phyloP scores from a whole-genome alignment of 2,329 filamentous ascomycete species.

The Lachnellula suecica region DNA sequence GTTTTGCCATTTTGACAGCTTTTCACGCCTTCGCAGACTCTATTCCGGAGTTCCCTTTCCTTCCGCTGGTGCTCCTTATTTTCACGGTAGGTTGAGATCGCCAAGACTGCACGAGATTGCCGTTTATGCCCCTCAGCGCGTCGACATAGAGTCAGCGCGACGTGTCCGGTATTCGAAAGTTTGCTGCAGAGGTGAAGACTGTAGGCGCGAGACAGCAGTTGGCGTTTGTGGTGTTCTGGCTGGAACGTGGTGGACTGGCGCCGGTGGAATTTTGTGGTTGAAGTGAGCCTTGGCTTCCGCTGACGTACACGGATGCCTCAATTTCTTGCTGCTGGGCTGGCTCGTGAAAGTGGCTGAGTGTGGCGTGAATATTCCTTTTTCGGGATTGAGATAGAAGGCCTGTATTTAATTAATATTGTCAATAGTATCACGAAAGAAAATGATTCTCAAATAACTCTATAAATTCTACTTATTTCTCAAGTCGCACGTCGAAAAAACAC shows the following conservation, averaged over 20 bases:
- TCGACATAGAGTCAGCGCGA: constrained; percentile 6
- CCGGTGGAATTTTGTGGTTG: background rate
- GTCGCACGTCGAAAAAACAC: too few species aligned
- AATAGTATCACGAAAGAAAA: too few species aligned
- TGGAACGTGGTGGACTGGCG: background rate
- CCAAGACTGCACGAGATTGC: constrained; percentile 13
- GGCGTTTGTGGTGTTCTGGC: background rate
- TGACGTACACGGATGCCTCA: too few species aligned
- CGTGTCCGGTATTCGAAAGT: background rate
- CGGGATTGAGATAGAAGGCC: too few species aligned
- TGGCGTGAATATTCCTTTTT: too few species aligned
- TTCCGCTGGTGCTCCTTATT: constrained; percentile 4
- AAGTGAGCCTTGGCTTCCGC: background rate
- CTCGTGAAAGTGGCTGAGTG: too few species aligned
- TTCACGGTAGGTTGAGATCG: constrained; percentile 2
- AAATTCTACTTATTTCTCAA: too few species aligned
- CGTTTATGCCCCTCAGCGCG: constrained; percentile 2
- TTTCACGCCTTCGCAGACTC: constrained; percentile 4
- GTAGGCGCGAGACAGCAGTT: background rate
- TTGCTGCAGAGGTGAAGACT: background rate
- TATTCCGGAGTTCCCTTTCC: constrained; percentile 6
- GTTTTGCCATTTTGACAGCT: constrained; percentile 39
- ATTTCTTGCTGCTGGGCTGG: too few species aligned
- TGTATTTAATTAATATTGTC: too few species aligned
- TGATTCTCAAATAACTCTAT: too few species aligned